Base-by-base conservation (phyloP, 2,329 filamentous ascomycete genomes). In the Cercospora zeina region DNA sequence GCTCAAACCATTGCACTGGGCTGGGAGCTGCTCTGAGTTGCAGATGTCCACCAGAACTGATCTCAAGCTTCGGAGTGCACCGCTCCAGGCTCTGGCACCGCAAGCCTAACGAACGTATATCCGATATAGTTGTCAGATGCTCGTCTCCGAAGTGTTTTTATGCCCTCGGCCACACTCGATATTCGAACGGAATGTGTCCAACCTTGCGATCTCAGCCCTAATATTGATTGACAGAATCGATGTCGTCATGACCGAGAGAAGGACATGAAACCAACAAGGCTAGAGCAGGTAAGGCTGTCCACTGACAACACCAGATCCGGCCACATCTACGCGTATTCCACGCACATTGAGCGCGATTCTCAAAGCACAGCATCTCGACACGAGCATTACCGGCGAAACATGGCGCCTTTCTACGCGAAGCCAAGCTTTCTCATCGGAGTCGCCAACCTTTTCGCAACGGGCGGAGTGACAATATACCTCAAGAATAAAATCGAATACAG, bases 401-500 rank as follows among this genome's bases (percentile, higher is more conserved):
- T 59, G 56, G 33, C 47, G 7, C 47, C 47, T 13, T 30, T 51
- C n/a, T 59, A 59, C 47, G 21, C 56, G 31, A 59, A 59, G 30
- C 56, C 56, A 4, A 39, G 9, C 2, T 53, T 59, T 47, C 33
- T 59, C 45, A 53, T 59, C 47, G 45, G 56, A 16, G 50, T 61
- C 16, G 51, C 59, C 5, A 66, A 63, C 30, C 57, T 67, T 14
- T 64, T 59, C 10, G 64, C 65, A 1, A 68, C 66, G 8, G 61
- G 61, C 33, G 61, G 51, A 27, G 59, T 65, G 4, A 68, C 66
- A 30, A 62, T 62, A 21, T 61, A 63, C 39, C 61, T 68, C 14
- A 62, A 64, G 34, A 59, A 53, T 24, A 63, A 68, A 21, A 57
- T 68, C 11, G 70, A 76, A 30, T 76, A 77, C 70, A 80, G 79